Percentiles rank a stretch among this genome's conserved stretches.
Evolutionary conservation across 2,329 filamentous ascomycete species (phyloP).

Genomic region (Talaromyces sp.): DNA sequence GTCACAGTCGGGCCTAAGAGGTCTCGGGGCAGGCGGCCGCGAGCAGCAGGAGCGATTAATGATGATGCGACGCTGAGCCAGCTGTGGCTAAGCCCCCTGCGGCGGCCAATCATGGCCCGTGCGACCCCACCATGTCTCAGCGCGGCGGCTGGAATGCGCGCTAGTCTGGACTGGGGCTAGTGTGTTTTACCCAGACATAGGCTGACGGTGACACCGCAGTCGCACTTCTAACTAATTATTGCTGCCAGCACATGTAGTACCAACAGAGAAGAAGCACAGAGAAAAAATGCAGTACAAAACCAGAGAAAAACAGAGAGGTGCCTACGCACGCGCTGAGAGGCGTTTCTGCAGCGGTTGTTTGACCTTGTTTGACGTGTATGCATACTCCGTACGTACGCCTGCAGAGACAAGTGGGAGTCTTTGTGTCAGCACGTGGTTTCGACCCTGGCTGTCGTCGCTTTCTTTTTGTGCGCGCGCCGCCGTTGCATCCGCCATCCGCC

Average conservation of each 20-base stretch:
- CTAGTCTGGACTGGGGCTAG: neutral
- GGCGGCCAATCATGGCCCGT: neutral
- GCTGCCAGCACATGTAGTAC: too few species aligned
- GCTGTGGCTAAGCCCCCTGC: neutral
- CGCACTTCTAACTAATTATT: too few species aligned
- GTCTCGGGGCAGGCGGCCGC: neutral
- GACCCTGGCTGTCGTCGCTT: neutral
- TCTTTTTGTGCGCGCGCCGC: neutral
- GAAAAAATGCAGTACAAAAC: too few species aligned
- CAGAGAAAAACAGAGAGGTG: too few species aligned
- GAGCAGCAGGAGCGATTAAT: neutral
- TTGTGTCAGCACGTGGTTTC: neutral
- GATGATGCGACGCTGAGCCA: neutral
- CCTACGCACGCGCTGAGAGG: too few species aligned
- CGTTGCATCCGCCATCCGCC: neutral
- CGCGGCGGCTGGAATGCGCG: neutral
- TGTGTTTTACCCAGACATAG: neutral
- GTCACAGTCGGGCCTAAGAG: neutral
- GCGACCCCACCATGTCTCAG: neutral
- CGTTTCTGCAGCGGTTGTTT: too few species aligned
- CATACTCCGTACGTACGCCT: too few species aligned
- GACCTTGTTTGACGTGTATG: too few species aligned
- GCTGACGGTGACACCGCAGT: too few species aligned
- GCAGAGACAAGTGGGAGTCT: too few species aligned
- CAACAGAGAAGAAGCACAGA: neutral